phyloP scores from a whole-genome alignment of 2,329 filamentous ascomycete genomes.

The Myriosclerotinia duriaeana region DNA sequence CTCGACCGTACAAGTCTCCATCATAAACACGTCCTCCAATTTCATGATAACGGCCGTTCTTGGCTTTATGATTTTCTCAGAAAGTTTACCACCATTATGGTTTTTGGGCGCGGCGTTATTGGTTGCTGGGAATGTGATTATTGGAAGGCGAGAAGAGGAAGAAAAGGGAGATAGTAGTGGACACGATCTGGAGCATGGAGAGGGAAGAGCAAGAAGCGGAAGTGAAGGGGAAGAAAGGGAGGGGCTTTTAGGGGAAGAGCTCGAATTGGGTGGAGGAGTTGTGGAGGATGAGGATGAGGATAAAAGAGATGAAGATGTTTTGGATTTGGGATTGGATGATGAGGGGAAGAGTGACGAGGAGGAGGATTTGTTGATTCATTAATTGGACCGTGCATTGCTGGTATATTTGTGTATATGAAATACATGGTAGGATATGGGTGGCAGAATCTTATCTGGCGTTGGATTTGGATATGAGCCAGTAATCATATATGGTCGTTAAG shows the following conservation, averaged over 20 bases:
- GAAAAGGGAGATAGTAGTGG: slow-evolving; percentile 31
- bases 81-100: slow-evolving; percentile 71
- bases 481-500: not conserved
- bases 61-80: slow-evolving; percentile 68
- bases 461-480: not conserved
- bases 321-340: slow-evolving; percentile 32
- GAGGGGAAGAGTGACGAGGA: slow-evolving; percentile 25
- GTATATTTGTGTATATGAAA: slow-evolving; percentile 2
- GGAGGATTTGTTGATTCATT: slow-evolving; percentile 19
- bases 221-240: slow-evolving; percentile 24
- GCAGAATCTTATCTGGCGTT: not conserved
- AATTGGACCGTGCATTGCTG: not conserved
- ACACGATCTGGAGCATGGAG: slow-evolving; percentile 26
- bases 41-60: slow-evolving; percentile 76
- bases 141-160: slow-evolving; percentile 65
- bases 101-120: slow-evolving; percentile 72
- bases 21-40: slow-evolving; percentile 80
- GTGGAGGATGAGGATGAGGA: slow-evolving; percentile 22
- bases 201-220: slow-evolving; percentile 20
- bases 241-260: slow-evolving; percentile 27
- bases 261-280: slow-evolving; percentile 28
- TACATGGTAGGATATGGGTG: slow-evolving; percentile 7
- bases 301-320: slow-evolving; percentile 34
- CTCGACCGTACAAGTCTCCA: slow-evolving; percentile 76
- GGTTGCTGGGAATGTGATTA: slow-evolving; percentile 75